Conservation (phyloP, 2,329 filamentous ascomycete species). For the Knufia petricola region DNA sequence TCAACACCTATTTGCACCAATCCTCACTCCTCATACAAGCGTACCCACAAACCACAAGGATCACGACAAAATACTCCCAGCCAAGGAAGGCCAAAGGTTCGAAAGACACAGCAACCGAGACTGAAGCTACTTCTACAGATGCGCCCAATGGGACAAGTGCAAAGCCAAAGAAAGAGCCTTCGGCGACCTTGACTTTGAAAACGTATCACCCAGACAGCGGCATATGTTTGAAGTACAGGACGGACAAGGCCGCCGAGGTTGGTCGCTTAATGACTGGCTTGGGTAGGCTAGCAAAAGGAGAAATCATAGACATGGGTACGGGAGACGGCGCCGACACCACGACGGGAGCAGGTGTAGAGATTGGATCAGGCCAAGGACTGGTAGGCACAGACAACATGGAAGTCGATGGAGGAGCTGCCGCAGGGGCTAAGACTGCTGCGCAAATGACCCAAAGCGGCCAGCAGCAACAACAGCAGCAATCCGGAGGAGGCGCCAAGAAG, state of each 20-base stretch:
- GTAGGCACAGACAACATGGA: constrained; percentile 20
- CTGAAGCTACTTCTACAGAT: constrained; percentile 22
- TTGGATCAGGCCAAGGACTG: constrained; percentile 19
- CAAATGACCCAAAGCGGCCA: background rate
- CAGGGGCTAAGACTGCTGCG: constrained; percentile 11
- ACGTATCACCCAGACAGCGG: constrained; percentile 79
- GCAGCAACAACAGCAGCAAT: background rate
- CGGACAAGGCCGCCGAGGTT: constrained; percentile 83
- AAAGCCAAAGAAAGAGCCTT: constrained; percentile 28
- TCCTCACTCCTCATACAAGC: constrained; percentile 78
- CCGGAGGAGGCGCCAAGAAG: constrained; percentile 12
- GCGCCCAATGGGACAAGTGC: background rate
- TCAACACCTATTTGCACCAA: constrained; percentile 85
- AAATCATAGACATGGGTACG: constrained; percentile 43
- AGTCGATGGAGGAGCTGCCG: constrained; percentile 13
- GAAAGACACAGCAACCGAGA: constrained; percentile 24
- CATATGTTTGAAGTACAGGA: constrained; percentile 80
- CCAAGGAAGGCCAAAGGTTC: constrained; percentile 25
- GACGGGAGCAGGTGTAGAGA: constrained; percentile 26
- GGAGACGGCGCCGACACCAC: constrained; percentile 29
- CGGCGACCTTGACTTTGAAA: constrained; percentile 71
- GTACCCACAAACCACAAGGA: constrained; percentile 63
- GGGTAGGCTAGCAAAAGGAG: constrained; percentile 60
- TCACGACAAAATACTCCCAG: constrained; percentile 77
- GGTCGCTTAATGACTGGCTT: constrained; percentile 68